Base-by-base conservation (phyloP, 345 rosid genomes). In the Eutrema japonicum region DNA sequence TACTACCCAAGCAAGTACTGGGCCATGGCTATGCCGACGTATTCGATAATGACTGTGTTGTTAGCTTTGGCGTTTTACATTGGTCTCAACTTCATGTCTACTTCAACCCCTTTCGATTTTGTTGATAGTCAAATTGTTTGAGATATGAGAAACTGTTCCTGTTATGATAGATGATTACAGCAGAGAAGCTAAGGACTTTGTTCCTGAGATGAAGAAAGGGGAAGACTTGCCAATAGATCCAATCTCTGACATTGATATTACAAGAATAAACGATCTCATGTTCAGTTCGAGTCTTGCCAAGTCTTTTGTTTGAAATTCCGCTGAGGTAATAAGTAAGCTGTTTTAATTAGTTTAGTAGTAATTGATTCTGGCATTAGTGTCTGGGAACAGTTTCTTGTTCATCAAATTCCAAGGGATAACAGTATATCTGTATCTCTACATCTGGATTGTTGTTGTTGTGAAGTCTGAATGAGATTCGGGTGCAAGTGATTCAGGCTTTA, bases 1-100 rank as follows among this genome's bases (percentile, higher is more conserved):
- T 83, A 85, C 84, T 85, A 88, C 68, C 89, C 96, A 26, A 78
- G 83, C 77, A 86, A 91, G 79, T 85, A 83, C 74, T 88, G 92
- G 90, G 92, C 90, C 22, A 53, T 87, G 77, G 87, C 84, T 4
- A 74, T 83, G 70, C 88, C 96, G 8, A 81, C 79, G 4, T 88
- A 85, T 76, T 64, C 78, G 5, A 80, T 81, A 76, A 84, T 87
- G 75, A 82, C 81, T 10, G 12, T 87, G 47, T 74, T 82, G 4
- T 65, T 87, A 53, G 86, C 82, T 32, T 65, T 88, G 57, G 47
- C 10, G 45, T 79, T 84, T 69, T 86, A 89, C 52, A 46, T 84
- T 37, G 92, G 94, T 71, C 85, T 86, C 75, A 89, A 85, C 79
- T 89, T 88, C 85, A 66, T 83, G 77, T 80, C 93, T 12, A 80